Evolutionary conservation across 202 grass and related monocot genomes (phyloP), one percentile per base, ranked within the genome.

Genomic region (Panicum virgatum): DNA sequence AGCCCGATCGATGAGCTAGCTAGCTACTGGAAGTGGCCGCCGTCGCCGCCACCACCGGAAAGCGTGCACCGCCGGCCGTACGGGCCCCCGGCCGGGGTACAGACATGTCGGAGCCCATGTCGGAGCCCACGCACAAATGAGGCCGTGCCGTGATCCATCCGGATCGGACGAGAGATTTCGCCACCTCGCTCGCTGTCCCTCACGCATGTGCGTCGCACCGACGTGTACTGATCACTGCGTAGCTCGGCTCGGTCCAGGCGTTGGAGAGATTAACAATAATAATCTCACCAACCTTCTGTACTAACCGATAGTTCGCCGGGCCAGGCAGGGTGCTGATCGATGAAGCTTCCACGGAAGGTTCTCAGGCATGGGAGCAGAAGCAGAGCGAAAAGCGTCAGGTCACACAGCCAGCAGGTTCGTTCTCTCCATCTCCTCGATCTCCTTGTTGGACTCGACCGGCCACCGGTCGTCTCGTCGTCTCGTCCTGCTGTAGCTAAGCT

Each of bases 341-440:
- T 20, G 86, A 80, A 88, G 81, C 52, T 84, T 84, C 86, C 23
- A n/a, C 2, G 50, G 75, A 74, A 88, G 86, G 4, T 84, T 87
- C 85, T 61, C 58, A 18, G 0, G 23, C 23, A 11, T 51, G 20
- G 27, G 46, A 59, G 3, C 7, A 10, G 0, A 3, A n/a, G n/a
- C n/a, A n/a, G n/a, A 34, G 32, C 32, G 52, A 72, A 23, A 43
- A 22, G 15, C 54, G 13, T 10, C 54, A 58, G 32, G 1, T 4
- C 1, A 5, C 0, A 1, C 50, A 4, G 0, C 26, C 61, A 47
- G 60, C 61, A 47, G 60, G 30, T 65, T 66, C 58, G n/a, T 58
- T 62, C 30, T 1, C 30, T 30, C 30, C 45, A n/a, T 51, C 40
- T 71, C 18, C 66, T 72, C 39, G 54, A 42, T n/a, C n/a, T n/a